Evolutionary conservation across 768 basidiomycete genomes (phyloP).

Genomic region (Dioszegia crocea): DNA sequence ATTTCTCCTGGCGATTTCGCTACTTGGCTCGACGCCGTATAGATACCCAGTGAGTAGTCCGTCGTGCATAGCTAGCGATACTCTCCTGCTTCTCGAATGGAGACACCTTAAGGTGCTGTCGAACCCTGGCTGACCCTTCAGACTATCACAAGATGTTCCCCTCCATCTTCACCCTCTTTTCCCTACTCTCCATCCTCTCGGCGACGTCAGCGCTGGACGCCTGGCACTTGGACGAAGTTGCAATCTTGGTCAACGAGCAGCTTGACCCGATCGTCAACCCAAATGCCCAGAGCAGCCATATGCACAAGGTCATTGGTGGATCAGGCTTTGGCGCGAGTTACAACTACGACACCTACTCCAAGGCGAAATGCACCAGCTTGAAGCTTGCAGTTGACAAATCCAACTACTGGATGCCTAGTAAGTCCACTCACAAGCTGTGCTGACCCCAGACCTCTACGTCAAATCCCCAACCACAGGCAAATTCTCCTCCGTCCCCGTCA

Average conservation of each 20-base stretch:
- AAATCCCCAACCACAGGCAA: constrained; percentile 6
- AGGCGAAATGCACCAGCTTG: constrained; percentile 31
- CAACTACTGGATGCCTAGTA: constrained; percentile 39
- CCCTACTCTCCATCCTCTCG: neutral
- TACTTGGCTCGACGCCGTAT: too few relatives aligned
- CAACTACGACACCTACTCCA: constrained; percentile 23
- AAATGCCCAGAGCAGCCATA: constrained; percentile 29
- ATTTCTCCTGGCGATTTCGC: too few relatives aligned
- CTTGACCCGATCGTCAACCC: constrained; percentile 44
- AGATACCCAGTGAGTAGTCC: too few relatives aligned
- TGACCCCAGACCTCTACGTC: constrained; percentile 17
- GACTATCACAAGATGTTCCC: neutral
- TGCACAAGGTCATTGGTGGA: constrained; percentile 45
- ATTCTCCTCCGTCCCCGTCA: constrained; percentile 14
- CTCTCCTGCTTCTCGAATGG: too few relatives aligned
- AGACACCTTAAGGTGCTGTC: too few relatives aligned
- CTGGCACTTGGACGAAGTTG: constrained; percentile 32
- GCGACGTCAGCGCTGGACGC: constrained; percentile 8
- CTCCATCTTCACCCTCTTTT: neutral
- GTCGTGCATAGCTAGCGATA: too few relatives aligned
- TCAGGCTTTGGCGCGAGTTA: constrained; percentile 36
- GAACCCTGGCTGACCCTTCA: too few relatives aligned
- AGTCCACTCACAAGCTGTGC: neutral
- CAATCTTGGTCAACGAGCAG: constrained; percentile 32
- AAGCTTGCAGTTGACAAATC: constrained; percentile 41